A percentile compares a stretch with the other conserved stretches of the same genome.
phyloP scores from a whole-genome alignment of 352 stramenopile genomes.

The Aphanomyces stellatus region DNA sequence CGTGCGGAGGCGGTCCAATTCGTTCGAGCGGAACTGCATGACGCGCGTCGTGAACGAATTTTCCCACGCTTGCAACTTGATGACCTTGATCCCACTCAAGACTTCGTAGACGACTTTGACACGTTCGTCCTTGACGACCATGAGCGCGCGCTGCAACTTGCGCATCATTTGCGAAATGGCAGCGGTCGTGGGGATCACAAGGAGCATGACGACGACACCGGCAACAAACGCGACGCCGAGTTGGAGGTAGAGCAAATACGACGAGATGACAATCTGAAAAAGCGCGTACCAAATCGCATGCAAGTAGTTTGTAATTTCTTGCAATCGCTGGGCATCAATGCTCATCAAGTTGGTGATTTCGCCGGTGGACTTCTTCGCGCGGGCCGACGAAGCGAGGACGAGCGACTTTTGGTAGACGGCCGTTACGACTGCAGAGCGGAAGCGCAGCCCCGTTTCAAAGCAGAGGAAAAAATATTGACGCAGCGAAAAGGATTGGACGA shows the following conservation, averaged over 20 bases:
- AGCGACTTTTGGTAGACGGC: conserved; percentile 71
- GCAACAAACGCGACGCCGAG: conserved; percentile 84
- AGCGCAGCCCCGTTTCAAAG: conserved; percentile 60
- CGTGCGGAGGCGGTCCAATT: conserved; percentile 67
- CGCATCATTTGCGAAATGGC: conserved; percentile 84
- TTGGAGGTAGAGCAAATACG: conserved; percentile 59
- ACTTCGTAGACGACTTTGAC: conserved; percentile 93
- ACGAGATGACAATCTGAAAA: conserved; percentile 74
- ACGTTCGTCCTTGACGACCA: conserved; percentile 87
- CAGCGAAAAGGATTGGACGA: conserved; percentile 65
- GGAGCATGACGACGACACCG: conserved; percentile 88
- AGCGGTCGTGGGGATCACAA: conserved; percentile 89
- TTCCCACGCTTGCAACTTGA: conserved; percentile 97
- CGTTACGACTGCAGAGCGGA: conserved; percentile 62
- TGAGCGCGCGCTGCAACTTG: conserved; percentile 73
- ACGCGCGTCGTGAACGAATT: conserved; percentile 59
- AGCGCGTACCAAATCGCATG: conserved; percentile 84
- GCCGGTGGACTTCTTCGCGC: conserved; percentile 71
- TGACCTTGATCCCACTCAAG: conserved; percentile 91
- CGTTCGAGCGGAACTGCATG: conserved; percentile 43
- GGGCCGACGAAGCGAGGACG: conserved; percentile 62
- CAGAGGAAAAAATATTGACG: conserved; percentile 78
- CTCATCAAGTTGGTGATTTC: conserved; percentile 97
- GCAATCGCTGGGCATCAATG: conserved; percentile 93
- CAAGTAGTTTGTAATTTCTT: conserved; percentile 86